Evolutionary conservation across 2,329 filamentous ascomycete genomes (phyloP), one percentile per base, ranked within the genome.

Genomic region (Aureobasidium sp.): DNA sequence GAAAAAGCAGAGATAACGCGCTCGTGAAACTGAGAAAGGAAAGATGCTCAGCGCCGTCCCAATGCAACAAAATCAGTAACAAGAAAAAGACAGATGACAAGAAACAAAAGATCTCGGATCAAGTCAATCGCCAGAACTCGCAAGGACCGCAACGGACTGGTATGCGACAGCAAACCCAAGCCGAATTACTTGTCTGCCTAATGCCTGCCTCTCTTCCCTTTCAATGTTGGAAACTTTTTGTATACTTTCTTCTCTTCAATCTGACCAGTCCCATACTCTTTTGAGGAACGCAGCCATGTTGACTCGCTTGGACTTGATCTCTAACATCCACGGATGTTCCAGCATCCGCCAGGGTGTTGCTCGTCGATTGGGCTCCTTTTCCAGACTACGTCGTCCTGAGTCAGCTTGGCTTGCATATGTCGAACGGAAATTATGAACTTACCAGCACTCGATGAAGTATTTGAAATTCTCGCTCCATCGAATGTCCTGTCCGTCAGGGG

Each of bases 391-490:
- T 62, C 1, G 53, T 7, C 10, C 3, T 34, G 13, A 21, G 65
- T 74, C 66, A 76, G 71, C 34, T 47, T 44, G 49, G 39, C 21
- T 45, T 47, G 49, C 25, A 41, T 53, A 25, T 15, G 34, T 25
- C 3, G 44, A 16, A 25, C 11, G 39, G 21, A n/a, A 2, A 39
- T 27, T 3, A 16, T 15, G n/a, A 49, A 86, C 90, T 73, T 84
- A 97, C 93, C 94, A 97, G 84, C 92, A 97, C 77, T 97, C 92
- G 69, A 99, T 97, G 70, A 99, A 99, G 74, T 97, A 97, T 75
- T 99, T 99, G 77, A 99, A 97, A 71, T 90, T 96, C 68, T 95
- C 90, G 68, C 90, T 96, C 94, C 94, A 99, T 72, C 87, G 88
- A 67, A 99, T 95, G 63, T 87, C 87, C 67, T 89, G 90, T 36